Conservation (phyloP, 352 stramenopile species). For the Pythium insidiosum region DNA sequence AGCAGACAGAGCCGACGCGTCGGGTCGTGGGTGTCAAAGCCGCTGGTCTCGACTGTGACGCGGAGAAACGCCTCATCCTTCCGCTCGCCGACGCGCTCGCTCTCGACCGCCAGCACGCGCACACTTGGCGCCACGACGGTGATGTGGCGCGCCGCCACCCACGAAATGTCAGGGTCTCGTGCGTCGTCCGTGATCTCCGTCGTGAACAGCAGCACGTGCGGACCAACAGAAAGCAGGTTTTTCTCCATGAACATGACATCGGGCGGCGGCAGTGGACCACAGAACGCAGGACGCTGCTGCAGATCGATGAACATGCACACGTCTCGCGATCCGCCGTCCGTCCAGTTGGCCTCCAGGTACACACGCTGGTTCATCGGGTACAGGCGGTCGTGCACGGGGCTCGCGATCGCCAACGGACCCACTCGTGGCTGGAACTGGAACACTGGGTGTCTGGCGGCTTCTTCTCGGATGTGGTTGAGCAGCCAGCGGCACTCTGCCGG, state of each 20-base stretch:
- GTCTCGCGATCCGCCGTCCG: conserved; percentile 10
- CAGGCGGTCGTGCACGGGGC: conserved; percentile 14
- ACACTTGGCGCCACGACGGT: conserved; percentile 29
- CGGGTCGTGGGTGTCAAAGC: conserved; percentile 33
- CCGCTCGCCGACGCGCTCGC: neutral
- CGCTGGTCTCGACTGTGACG: conserved; percentile 23
- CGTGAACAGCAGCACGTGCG: conserved; percentile 37
- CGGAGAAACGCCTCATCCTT: conserved; percentile 12
- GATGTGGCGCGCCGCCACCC: conserved; percentile 30
- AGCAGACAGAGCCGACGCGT: conserved; percentile 31
- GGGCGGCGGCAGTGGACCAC: conserved; percentile 11
- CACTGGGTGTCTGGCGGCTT: conserved; percentile 5
- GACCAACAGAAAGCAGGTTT: conserved; percentile 12
- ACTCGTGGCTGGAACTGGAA: conserved; percentile 9
- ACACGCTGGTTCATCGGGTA: conserved; percentile 31
- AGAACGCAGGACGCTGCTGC: conserved; percentile 8
- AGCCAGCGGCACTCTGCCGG: conserved; percentile 22
- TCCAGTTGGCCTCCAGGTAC: conserved; percentile 33
- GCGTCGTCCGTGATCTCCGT: conserved; percentile 5
- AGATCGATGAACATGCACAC: conserved; percentile 34
- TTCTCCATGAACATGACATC: conserved; percentile 26
- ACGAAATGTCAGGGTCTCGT: conserved; percentile 9
- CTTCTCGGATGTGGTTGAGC: conserved; percentile 16
- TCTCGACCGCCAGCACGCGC: conserved; percentile 10
- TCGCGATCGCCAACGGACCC: conserved; percentile 21